Base-by-base conservation (phyloP, 257 asterid genomes). In the Salvia miltiorrhiza region DNA sequence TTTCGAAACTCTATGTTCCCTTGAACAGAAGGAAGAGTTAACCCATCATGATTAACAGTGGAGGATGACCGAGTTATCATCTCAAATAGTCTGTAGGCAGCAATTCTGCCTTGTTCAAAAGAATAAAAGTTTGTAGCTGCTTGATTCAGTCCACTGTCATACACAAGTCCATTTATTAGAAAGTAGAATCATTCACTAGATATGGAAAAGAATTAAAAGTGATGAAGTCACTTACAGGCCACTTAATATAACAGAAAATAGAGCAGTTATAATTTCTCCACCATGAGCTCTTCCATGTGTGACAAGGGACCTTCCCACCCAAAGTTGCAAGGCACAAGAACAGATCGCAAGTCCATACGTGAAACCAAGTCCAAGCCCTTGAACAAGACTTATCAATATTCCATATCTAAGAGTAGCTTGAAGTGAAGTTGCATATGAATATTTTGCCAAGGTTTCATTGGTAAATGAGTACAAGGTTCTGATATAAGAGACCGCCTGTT, bases 341-440 rank as follows among this genome's bases (percentile, higher is more conserved):
- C 99, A 91, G 73, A 94, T 94, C 44, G 99, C 99, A 76, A 94
- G 99, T 78, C 99, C 99, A 73, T 94, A 94, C 3, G 99, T 94
- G 81, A 94, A 94, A 62, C 99, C 99, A 75, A 94, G 99, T 40
- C 99, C 99, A 86, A 94, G 99, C 59, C 99, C 99, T 94, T 94
- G 99, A 77, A 94, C 99, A 37, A 94, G 95, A 85, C 99, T 94
- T 72, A 94, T 94, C 82, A 94, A 80, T 87, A 94, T 94, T 64
- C 99, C 99, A 73, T 94, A 94, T 84, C 97, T 86, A 65, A 94
- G 86, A 3, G 99, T 91, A 53, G 99, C 99, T 91, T 94, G 99
- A 63, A 94, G 87, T 6, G 99, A 94, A 73, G 97, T 91, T 49
- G 99, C 99, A 74, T 94, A 94, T 45, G 99, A 91, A 79, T 94